Evolutionary conservation across 2,329 filamentous ascomycete species (phyloP).

Genomic region (Pyrenochaeta sp.): DNA sequence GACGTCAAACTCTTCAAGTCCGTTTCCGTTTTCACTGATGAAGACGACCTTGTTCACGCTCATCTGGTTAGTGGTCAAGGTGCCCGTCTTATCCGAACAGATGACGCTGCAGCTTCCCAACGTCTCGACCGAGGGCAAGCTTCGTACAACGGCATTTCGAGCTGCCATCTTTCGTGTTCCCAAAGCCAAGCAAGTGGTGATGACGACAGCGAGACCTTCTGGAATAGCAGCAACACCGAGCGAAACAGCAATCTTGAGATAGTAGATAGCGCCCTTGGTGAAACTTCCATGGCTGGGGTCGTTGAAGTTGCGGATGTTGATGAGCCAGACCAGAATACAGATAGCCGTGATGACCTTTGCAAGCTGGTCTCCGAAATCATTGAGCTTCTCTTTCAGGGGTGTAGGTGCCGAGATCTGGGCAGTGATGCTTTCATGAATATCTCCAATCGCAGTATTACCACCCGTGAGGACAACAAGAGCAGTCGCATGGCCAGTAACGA

Average conservation of each 20-base stretch:
- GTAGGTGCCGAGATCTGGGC: slow-evolving; percentile 98
- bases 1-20: slow-evolving; percentile 84
- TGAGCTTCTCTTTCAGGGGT: slow-evolving; percentile 96
- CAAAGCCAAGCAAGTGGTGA: slow-evolving; percentile 96
- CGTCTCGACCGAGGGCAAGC: slow-evolving; percentile 94
- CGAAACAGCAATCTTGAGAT: slow-evolving; percentile 98
- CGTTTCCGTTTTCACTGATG: slow-evolving; percentile 74
- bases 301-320: slow-evolving; percentile 97
- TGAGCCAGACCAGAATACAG: slow-evolving; percentile 95
- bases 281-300: slow-evolving; percentile 92
- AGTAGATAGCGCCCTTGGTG: slow-evolving; percentile 98
- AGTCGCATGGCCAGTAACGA: slow-evolving; percentile 91
- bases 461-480: slow-evolving; percentile 92
- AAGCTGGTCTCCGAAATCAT: slow-evolving; percentile 94
- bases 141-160: slow-evolving; percentile 96
- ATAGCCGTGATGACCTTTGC: slow-evolving; percentile 99
- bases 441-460: slow-evolving; percentile 90
- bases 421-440: slow-evolving; percentile 98
- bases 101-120: slow-evolving; percentile 99
- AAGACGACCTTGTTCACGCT: slow-evolving; percentile 94
- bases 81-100: slow-evolving; percentile 99
- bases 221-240: slow-evolving; percentile 97
- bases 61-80: slow-evolving; percentile 98
- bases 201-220: slow-evolving; percentile 95
- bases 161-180: slow-evolving; percentile 98